These are phyloP conservation scores for Solanum phureja DNA, from an alignment of 257 asterid genomes.

Conservation along the genomic window DNA sequence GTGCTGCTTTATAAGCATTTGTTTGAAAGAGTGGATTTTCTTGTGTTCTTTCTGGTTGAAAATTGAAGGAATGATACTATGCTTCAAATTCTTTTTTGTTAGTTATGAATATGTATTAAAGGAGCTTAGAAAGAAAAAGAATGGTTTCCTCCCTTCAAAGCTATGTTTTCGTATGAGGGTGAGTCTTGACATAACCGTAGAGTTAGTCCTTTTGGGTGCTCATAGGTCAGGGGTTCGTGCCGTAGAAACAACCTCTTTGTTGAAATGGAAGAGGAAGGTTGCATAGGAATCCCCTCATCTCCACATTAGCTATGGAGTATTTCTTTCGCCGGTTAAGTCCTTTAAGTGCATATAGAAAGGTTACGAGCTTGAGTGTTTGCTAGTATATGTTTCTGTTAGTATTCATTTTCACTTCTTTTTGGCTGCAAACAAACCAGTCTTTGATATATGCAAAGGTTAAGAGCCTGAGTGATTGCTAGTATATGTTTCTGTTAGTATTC, in stretches of 20 bases:
- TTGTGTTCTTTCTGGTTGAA: neutral
- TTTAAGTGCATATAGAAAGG: neutral
- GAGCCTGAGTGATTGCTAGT: neutral
- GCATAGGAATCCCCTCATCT: neutral
- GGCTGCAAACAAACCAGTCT: neutral
- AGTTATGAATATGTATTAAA: neutral
- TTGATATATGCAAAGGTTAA: neutral
- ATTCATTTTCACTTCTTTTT: neutral
- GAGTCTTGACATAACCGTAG: neutral
- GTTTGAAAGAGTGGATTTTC: neutral
- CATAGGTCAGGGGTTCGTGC: neutral
- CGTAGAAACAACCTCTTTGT: neutral
- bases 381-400: neutral
- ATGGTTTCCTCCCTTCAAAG: neutral
- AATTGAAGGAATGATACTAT: neutral
- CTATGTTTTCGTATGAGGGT: neutral
- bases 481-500: neutral
- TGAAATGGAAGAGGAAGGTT: neutral
- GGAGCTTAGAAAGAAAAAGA: neutral
- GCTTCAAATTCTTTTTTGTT: neutral
- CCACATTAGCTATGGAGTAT: neutral
- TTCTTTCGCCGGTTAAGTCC: neutral
- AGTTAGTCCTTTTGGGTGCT: neutral
- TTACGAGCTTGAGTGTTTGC: neutral
- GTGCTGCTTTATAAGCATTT: neutral